Conservation (phyloP, 306 rosid species). For the Sesbania bispinosa region DNA sequence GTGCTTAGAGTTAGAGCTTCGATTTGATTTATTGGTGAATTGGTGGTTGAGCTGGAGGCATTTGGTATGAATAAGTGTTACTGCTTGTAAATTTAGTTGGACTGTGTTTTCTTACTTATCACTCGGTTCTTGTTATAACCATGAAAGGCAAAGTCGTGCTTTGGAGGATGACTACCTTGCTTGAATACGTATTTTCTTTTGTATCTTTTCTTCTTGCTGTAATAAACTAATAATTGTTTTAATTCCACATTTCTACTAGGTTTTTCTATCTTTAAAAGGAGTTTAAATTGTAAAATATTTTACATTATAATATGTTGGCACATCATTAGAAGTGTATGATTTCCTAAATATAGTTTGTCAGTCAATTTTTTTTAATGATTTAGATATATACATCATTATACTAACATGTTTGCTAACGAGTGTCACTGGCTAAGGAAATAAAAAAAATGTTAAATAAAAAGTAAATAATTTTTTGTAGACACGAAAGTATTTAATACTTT, state of each 20-base stretch:
- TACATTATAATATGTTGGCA: neutral
- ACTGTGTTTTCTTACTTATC: slow-evolving; percentile 2
- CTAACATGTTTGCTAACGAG: too few species aligned
- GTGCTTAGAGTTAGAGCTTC: slow-evolving; percentile 31
- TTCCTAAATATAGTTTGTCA: neutral
- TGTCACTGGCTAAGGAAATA: too few species aligned
- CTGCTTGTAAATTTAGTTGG: neutral
- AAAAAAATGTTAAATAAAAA: too few species aligned
- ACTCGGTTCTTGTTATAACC: neutral
- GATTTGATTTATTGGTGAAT: slow-evolving; percentile 10
- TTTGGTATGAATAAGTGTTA: neutral
- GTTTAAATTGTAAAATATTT: neutral
- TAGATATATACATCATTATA: too few species aligned
- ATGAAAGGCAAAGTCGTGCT: neutral
- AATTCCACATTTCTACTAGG: neutral
- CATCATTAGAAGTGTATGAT: neutral
- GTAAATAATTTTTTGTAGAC: too few species aligned
- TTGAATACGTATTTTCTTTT: neutral
- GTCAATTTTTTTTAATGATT: neutral
- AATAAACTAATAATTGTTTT: neutral
- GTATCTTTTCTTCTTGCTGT: neutral
- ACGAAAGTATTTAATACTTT: too few species aligned
- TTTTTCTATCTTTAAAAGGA: neutral
- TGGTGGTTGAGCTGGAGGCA: neutral
- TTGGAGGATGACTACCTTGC: neutral